Conservation (phyloP, 495 filamentous ascomycete species). For the Penicillium desertorum region DNA sequence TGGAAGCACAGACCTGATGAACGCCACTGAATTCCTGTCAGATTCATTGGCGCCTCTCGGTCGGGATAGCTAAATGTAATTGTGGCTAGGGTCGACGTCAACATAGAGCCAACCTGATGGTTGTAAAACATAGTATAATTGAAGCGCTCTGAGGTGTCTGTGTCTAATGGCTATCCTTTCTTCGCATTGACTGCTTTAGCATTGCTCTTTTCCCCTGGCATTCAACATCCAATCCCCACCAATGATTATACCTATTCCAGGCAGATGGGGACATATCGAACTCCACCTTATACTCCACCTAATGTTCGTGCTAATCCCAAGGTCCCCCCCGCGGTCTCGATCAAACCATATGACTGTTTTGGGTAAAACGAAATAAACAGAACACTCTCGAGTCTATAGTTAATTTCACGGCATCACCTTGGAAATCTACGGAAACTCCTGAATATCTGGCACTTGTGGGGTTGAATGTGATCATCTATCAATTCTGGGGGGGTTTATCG, state of each 20-base stretch:
- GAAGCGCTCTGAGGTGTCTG: slow-evolving; percentile 1
- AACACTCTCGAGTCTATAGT: not conserved
- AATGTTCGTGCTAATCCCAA: not conserved
- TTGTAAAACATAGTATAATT: slow-evolving; percentile 20
- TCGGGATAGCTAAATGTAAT: slow-evolving; percentile 51
- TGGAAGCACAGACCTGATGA: slow-evolving; percentile 91
- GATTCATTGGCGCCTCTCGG: slow-evolving; percentile 81
- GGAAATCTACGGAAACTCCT: not conserved
- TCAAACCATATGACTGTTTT: not conserved
- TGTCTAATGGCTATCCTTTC: not conserved
- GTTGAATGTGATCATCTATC: not conserved
- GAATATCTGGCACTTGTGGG: not conserved
- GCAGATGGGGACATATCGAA: not conserved
- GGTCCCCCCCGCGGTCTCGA: not conserved
- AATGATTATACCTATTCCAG: not conserved
- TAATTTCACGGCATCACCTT: not conserved
- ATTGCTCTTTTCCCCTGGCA: not conserved
- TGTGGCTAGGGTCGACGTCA: slow-evolving; percentile 4
- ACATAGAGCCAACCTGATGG: not conserved
- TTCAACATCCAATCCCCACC: not conserved
- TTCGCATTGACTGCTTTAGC: not conserved
- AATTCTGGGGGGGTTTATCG: not conserved
- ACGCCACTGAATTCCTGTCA: slow-evolving; percentile 81
- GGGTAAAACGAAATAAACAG: not conserved
- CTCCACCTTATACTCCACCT: not conserved